phyloP scores from a whole-genome alignment of 371 early-diverging fungal species.

The Mucor lusitanicus region DNA sequence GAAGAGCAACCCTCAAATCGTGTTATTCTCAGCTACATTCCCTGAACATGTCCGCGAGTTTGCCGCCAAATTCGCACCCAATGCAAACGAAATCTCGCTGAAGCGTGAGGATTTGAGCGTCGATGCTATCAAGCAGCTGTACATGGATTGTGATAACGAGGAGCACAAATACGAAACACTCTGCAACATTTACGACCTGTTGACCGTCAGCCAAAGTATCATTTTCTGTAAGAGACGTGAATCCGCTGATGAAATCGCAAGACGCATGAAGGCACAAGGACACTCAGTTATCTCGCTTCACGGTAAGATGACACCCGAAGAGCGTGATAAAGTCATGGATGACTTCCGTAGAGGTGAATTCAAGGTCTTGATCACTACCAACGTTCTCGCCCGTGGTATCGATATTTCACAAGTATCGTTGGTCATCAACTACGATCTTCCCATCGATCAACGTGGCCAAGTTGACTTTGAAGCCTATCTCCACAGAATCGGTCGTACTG shows the following conservation, averaged over 20 bases:
- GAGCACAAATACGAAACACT: constrained; percentile 87
- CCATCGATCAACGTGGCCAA: constrained; percentile 46
- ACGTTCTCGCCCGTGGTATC: constrained; percentile 96
- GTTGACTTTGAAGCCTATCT: constrained; percentile 94
- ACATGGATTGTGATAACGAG: constrained; percentile 88
- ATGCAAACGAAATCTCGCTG: constrained; percentile 87
- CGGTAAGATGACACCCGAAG: constrained; percentile 76
- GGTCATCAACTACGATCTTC: constrained; percentile 39
- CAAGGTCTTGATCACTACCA: constrained; percentile 96
- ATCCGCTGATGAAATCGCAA: constrained; percentile 79
- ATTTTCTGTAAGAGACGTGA: constrained; percentile 90
- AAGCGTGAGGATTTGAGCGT: constrained; percentile 94
- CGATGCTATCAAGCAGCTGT: constrained; percentile 96
- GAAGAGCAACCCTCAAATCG: constrained; percentile 74
- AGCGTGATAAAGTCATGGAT: constrained; percentile 90
- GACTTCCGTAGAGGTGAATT: constrained; percentile 86
- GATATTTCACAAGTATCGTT: constrained; percentile 71
- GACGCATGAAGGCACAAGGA: constrained; percentile 76
- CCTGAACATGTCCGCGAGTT: constrained; percentile 80
- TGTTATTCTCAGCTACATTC: constrained; percentile 98
- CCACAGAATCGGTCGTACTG: constrained; percentile 98
- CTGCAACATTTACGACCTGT: constrained; percentile 84
- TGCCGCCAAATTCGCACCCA: constrained; percentile 80
- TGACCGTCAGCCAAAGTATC: constrained; percentile 97
- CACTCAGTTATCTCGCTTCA: constrained; percentile 86